Conservation (phyloP, 306 rosid genomes). For the Cicer chorassanicum region DNA sequence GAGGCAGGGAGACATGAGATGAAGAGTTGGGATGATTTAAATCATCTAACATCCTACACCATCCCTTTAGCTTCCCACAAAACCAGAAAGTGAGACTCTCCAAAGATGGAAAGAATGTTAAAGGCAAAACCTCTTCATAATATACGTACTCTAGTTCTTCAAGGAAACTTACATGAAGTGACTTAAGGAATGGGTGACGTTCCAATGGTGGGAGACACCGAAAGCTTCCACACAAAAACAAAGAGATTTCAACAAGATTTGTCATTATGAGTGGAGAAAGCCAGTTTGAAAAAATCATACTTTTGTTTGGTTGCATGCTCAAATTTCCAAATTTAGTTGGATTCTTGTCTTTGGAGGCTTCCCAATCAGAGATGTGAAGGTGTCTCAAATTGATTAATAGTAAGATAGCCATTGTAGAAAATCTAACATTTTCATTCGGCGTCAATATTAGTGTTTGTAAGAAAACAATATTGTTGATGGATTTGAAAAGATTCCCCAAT, state of each 20-base stretch:
- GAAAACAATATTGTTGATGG: neutral
- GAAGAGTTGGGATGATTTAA: neutral
- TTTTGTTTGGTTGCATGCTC: neutral
- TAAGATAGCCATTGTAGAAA: neutral
- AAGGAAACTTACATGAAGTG: neutral
- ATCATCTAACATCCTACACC: conserved; percentile 30
- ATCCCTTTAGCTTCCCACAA: conserved; percentile 40
- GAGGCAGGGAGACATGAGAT: neutral
- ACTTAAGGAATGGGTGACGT: conserved; percentile 18
- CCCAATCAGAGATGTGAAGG: neutral
- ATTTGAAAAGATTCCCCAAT: neutral
- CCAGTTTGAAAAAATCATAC: neutral
- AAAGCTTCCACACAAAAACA: neutral
- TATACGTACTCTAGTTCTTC: conserved; percentile 19
- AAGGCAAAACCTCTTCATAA: neutral
- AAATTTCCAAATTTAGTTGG: too few relatives aligned
- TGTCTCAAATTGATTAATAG: neutral
- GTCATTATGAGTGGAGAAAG: neutral
- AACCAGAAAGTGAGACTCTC: neutral
- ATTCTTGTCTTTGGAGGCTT: too few relatives aligned
- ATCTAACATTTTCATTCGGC: neutral
- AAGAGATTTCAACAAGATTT: conserved; percentile 1
- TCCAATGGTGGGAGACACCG: conserved; percentile 2
- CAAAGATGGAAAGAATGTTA: conserved; percentile 38
- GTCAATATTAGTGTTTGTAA: neutral